Evolutionary conservation across 2,329 filamentous ascomycete species (phyloP).

Genomic region (Nannizziopsis arthrosporioides): DNA sequence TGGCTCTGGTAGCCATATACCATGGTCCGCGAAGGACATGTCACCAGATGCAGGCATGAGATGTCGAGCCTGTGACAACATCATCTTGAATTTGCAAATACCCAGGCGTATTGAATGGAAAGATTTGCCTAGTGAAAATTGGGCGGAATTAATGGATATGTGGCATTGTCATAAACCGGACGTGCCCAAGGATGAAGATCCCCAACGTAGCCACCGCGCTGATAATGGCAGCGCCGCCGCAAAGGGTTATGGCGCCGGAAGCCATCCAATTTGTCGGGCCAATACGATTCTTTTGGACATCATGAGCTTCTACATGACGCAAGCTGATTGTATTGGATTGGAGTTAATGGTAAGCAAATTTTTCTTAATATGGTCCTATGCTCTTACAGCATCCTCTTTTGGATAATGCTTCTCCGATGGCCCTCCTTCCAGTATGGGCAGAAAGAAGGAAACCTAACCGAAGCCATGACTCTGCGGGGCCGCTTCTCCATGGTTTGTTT

Average conservation of each 20-base stretch:
- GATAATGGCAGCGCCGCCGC: slow-evolving; percentile 41
- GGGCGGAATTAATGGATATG: slow-evolving; percentile 99
- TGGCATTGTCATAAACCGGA: slow-evolving; percentile 97
- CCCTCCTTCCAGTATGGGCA: slow-evolving; percentile 28
- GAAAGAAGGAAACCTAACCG: slow-evolving; percentile 45
- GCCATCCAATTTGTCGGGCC: slow-evolving; percentile 53
- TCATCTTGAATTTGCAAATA: slow-evolving; percentile 20
- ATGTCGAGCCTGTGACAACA: slow-evolving; percentile 29
- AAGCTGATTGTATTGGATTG: slow-evolving; percentile 49
- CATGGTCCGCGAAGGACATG: slow-evolving; percentile 33
- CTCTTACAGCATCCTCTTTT: no score
- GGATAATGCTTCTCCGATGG: no score
- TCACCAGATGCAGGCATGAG: slow-evolving; percentile 22
- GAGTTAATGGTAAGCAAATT: slow-evolving; percentile 27
- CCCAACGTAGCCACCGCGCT: slow-evolving; percentile 18
- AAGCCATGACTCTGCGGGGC: slow-evolving; percentile 8
- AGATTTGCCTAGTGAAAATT: slow-evolving; percentile 88
- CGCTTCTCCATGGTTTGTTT: slow-evolving; percentile 35
- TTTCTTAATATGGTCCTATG: slow-evolving; percentile 7
- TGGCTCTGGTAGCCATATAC: slow-evolving; percentile 24
- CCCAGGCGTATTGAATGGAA: slow-evolving; percentile 53
- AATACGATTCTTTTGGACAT: slow-evolving; percentile 71
- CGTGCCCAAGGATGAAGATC: slow-evolving; percentile 34
- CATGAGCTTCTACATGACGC: slow-evolving; percentile 59
- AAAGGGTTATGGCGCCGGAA: slow-evolving; percentile 76